These are phyloP conservation scores for Erodium chrysanthum DNA, from an alignment of 441 rosid genomes.

Conservation along the genomic window DNA sequence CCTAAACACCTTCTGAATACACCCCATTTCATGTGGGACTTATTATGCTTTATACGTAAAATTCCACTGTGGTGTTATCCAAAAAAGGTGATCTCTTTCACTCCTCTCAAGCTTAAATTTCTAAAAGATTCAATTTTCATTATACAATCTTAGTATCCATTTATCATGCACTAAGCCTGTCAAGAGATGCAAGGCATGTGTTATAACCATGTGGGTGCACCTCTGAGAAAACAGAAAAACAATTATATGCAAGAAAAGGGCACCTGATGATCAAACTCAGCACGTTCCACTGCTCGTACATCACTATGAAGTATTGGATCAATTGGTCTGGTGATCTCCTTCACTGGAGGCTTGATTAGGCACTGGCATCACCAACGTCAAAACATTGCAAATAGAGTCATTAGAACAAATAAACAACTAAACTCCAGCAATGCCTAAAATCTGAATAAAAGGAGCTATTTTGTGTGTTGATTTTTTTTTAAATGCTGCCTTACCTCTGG, in stretches of 20 bases:
- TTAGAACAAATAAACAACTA: neutral
- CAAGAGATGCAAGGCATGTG: no score
- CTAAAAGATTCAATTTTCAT: no score
- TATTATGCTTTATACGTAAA: neutral
- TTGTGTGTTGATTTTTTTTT: neutral
- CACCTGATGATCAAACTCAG: slow-evolving; percentile 91
- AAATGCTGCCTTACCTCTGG: slow-evolving; percentile 51
- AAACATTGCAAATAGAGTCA: slow-evolving; percentile 5
- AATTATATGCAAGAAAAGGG: neutral
- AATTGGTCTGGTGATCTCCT: slow-evolving; percentile 56
- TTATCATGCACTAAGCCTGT: no score
- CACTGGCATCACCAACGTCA: slow-evolving; percentile 36
- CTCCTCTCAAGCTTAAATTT: no score
- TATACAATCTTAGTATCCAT: no score
- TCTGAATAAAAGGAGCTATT: neutral
- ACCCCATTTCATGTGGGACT: neutral
- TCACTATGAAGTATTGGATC: slow-evolving; percentile 71
- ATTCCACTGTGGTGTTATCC: no score
- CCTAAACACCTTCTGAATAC: neutral
- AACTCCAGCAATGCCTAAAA: neutral
- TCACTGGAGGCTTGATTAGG: slow-evolving; percentile 59
- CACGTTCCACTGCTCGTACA: slow-evolving; percentile 68
- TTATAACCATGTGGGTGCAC: no score
- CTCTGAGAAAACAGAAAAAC: no score
- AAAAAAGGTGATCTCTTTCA: no score